Evolutionary conservation across 1,284 basidiomycete genomes (phyloP), one percentile per base, ranked within the genome.

Genomic region (Heterobasidion parviporum): DNA sequence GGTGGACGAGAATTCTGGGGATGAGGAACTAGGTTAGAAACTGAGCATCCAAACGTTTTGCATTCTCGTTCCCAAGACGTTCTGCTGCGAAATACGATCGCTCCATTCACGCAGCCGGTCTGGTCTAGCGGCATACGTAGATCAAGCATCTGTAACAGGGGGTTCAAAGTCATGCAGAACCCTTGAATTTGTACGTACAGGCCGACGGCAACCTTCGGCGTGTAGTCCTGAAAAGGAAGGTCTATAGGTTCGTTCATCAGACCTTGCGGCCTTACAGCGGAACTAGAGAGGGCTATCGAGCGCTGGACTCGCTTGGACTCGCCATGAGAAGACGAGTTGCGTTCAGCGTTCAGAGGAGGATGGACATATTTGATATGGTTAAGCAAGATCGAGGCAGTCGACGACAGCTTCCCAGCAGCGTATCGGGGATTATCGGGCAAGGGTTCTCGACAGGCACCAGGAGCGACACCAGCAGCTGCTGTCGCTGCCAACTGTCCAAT

Each of bases 1-100:
- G 32, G 68, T 65, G n/a, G 45, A 56, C 14, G 63, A 50, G 34
- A 63, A 49, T 41, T 41, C 38, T n/a, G 38, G n/a, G 38, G 38
- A n/a, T 10, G n/a, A n/a, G 7, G 38, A 41, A n/a, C 10, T 10
- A 12, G 38, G 38, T 12, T 41, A 41, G 26, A 26, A 26, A 26
- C 26, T 26, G 6, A 26, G 26, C 26, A 26, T 26, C 26, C 26
- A 5, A 26, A 26, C 26, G 26, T 26, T 26, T 26, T 26, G 26
- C 26, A 26, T 26, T 6, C 26, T 26, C 26, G 26, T 26, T 26
- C 26, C 4, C 26, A 26, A 5, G 26, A 26, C 26, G 26, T 26
- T 26, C 26, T 26, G 26, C 26, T 26, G 26, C 26, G 26, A 26
- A 26, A 26, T 26, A 26, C 4, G 26, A 26, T 26, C 26, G 26